Evolutionary conservation across 305 asterid species (phyloP).

Genomic region (Fraxinus sp.): DNA sequence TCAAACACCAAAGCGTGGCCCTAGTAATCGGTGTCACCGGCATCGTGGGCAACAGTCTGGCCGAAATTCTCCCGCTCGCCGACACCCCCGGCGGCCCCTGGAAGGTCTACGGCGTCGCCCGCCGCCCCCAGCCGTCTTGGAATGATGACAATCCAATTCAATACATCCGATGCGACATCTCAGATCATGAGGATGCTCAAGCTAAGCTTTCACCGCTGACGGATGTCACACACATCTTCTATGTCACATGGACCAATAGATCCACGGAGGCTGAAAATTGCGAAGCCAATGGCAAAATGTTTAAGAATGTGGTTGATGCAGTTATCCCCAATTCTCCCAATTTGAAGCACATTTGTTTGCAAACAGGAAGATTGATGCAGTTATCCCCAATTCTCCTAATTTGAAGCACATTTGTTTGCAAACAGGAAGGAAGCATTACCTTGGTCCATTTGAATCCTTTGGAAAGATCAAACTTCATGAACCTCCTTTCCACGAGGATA

Average conservation of each 20-base stretch:
- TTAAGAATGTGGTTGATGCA: slow-evolving; percentile 38
- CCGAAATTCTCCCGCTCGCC: slow-evolving; percentile 60
- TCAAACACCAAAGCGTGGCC: slow-evolving; percentile 48
- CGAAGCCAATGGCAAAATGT: slow-evolving; percentile 45
- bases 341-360: too few relatives aligned
- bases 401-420: slow-evolving; percentile 54
- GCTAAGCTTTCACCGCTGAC: slow-evolving; percentile 44
- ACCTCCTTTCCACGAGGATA: slow-evolving; percentile 52
- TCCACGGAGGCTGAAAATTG: slow-evolving; percentile 48
- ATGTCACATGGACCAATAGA: slow-evolving; percentile 47
- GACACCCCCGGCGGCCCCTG: slow-evolving; percentile 71
- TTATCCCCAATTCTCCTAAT: slow-evolving; percentile 45
- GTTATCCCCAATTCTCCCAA: slow-evolving; percentile 32
- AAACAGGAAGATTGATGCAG: too few relatives aligned
- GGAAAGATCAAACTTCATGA: slow-evolving; percentile 38
- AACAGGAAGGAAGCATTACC: slow-evolving; percentile 57
- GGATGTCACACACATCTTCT: slow-evolving; percentile 49
- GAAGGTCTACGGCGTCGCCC: slow-evolving; percentile 65
- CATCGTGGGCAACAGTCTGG: slow-evolving; percentile 60
- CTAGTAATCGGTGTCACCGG: slow-evolving; percentile 57
- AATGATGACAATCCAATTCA: slow-evolving; percentile 48
- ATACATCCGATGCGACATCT: slow-evolving; percentile 48
- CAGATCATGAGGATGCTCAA: slow-evolving; percentile 35
- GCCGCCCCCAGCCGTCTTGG: slow-evolving; percentile 61
- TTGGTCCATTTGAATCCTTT: slow-evolving; percentile 37